A percentile compares a stretch with the other conserved stretches of the same genome.
phyloP scores from a whole-genome alignment of 805 yeast species.

The Candida broadrunensis region DNA sequence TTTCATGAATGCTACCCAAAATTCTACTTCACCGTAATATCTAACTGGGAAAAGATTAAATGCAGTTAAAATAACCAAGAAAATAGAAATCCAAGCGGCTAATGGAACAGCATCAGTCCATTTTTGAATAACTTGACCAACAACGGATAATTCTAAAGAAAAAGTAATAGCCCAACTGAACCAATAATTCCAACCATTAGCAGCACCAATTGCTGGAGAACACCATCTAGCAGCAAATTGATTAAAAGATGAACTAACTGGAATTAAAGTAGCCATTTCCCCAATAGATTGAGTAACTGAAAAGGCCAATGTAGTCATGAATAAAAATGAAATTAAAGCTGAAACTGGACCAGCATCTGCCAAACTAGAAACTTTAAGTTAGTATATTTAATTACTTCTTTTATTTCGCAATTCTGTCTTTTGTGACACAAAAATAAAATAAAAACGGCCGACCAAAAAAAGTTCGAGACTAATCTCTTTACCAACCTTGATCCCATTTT shows the following conservation, averaged over 20 bases:
- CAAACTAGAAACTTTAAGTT: constrained; percentile 18
- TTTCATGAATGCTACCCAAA: constrained; percentile 68
- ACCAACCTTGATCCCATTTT: too few species aligned
- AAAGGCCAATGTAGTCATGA: constrained; percentile 64
- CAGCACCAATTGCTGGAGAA: constrained; percentile 70
- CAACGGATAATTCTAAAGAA: constrained; percentile 69
- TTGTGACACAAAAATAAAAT: too few species aligned
- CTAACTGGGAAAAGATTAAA: constrained; percentile 66
- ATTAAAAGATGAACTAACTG: constrained; percentile 65
- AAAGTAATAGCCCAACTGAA: constrained; percentile 76
- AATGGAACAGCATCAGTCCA: constrained; percentile 72
- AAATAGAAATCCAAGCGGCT: constrained; percentile 71
- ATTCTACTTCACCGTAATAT: constrained; percentile 72
- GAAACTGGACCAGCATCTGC: constrained; percentile 66
- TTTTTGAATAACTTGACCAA: constrained; percentile 60
- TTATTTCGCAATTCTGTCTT: too few species aligned
- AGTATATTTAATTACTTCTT: too few species aligned
- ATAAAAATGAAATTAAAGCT: constrained; percentile 59
- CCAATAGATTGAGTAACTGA: constrained; percentile 71
- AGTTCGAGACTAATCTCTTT: too few species aligned
- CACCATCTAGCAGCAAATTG: constrained; percentile 68
- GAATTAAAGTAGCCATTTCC: constrained; percentile 79
- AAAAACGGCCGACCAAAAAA: too few species aligned
- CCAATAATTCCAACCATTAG: constrained; percentile 74
- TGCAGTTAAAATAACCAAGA: constrained; percentile 52